A percentile compares a stretch with the other conserved stretches of the same genome.
Evolutionary conservation across 2,329 filamentous ascomycete genomes (phyloP).

Genomic region (Penicillium sp.): DNA sequence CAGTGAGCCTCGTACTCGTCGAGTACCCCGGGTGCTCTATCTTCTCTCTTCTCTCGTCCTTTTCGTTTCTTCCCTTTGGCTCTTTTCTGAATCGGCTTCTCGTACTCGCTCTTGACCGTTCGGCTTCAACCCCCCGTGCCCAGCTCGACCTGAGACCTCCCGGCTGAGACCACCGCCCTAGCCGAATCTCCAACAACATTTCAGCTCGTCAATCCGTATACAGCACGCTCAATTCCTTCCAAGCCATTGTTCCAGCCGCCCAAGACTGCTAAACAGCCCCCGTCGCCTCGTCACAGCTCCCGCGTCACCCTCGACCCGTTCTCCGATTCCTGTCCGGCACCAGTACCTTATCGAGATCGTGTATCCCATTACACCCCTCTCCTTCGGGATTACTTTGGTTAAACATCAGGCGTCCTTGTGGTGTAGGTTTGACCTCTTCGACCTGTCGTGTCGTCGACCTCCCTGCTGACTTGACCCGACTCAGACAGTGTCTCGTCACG

Average conservation of each 20-base stretch:
- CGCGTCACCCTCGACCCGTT: not conserved
- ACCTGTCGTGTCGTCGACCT: slow-evolving; percentile 1
- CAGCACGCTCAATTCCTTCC: slow-evolving; percentile 15
- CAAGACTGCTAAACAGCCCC: not conserved
- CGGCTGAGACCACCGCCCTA: not conserved
- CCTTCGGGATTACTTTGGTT: slow-evolving; percentile 10
- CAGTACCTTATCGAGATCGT: slow-evolving; percentile 12
- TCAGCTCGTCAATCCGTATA: slow-evolving; percentile 13
- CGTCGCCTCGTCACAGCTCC: not conserved
- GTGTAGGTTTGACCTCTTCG: slow-evolving; percentile 12
- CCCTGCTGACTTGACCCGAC: slow-evolving; percentile 22
- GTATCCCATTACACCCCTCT: slow-evolving; percentile 11
- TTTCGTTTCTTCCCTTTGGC: slow-evolving; percentile 11
- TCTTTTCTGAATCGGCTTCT: slow-evolving; percentile 11
- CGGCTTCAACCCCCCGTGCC: slow-evolving; percentile 8
- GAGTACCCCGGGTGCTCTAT: slow-evolving; percentile 24
- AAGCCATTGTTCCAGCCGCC: not conserved
- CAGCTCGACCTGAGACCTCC: slow-evolving; percentile 9
- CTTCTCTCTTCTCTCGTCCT: slow-evolving; percentile 9
- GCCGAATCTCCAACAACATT: slow-evolving; percentile 14
- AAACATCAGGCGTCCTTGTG: slow-evolving; percentile 7
- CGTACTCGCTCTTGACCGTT: not conserved
- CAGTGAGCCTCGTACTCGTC: slow-evolving; percentile 38
- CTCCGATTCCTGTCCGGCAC: slow-evolving; percentile 9
- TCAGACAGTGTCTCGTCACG: slow-evolving; percentile 21